These are phyloP conservation scores for Coemansia furcata DNA, from an alignment of 192 early-diverging fungal genomes.

Conservation along the genomic window DNA sequence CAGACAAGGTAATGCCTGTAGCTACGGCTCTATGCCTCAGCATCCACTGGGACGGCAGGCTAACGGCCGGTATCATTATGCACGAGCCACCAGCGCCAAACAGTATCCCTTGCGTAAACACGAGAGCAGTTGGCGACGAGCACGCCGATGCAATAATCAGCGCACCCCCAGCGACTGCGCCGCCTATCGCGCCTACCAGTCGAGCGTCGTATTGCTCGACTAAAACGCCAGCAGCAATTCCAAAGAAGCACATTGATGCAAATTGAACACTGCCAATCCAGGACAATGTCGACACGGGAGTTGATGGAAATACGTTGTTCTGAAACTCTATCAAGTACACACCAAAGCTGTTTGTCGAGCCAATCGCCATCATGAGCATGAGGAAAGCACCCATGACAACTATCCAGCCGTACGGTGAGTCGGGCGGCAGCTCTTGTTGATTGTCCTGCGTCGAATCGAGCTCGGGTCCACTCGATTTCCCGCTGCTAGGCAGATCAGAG, in stretches of 20 bases:
- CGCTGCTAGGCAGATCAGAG: neutral
- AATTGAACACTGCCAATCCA: slow-evolving; percentile 51
- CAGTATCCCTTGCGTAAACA: slow-evolving; percentile 71
- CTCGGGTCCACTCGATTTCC: neutral
- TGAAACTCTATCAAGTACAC: slow-evolving; percentile 32
- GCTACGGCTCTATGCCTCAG: slow-evolving; percentile 64
- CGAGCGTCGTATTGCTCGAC: slow-evolving; percentile 20
- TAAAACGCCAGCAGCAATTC: slow-evolving; percentile 26
- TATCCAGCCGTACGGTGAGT: slow-evolving; percentile 26
- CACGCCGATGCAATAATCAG: slow-evolving; percentile 31
- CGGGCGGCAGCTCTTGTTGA: slow-evolving; percentile 8
- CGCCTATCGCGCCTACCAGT: slow-evolving; percentile 8
- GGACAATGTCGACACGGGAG: slow-evolving; percentile 21
- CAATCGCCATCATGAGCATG: slow-evolving; percentile 31
- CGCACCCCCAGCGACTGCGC: slow-evolving; percentile 10
- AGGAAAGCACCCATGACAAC: slow-evolving; percentile 30
- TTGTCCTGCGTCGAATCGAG: neutral
- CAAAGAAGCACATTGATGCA: slow-evolving; percentile 28
- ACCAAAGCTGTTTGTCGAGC: slow-evolving; percentile 28
- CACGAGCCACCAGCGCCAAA: slow-evolving; percentile 67
- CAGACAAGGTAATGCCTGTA: slow-evolving; percentile 68
- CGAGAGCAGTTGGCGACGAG: slow-evolving; percentile 56
- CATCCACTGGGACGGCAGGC: slow-evolving; percentile 71
- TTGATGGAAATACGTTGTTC: slow-evolving; percentile 16
- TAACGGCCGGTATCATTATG: slow-evolving; percentile 62